Percentiles rank a stretch among this genome's conserved stretches.
phyloP scores from a whole-genome alignment of 345 rosid genomes.

The Eutrema heterophyllum region DNA sequence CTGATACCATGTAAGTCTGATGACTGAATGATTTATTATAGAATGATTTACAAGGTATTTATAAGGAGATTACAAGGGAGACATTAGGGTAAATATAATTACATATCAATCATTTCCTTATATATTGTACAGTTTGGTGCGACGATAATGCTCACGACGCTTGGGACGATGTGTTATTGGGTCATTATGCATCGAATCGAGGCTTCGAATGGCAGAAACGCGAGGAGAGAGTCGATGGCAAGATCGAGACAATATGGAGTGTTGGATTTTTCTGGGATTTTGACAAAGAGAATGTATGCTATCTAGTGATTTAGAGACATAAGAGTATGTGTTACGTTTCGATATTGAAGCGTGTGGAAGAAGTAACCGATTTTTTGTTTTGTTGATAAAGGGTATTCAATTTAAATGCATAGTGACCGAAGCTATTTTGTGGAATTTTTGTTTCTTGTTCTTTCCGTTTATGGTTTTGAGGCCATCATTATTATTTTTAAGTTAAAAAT shows the following conservation, averaged over 20 bases:
- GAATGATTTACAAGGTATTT: too few species aligned
- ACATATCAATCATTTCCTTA: too few species aligned
- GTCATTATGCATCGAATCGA: slow-evolving; percentile 78
- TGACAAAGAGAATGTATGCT: slow-evolving; percentile 79
- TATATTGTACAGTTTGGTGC: slow-evolving; percentile 64
- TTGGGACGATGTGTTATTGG: slow-evolving; percentile 92
- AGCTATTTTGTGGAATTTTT: not conserved
- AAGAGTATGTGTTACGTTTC: too few species aligned
- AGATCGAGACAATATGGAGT: slow-evolving; percentile 41
- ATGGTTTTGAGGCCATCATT: not conserved
- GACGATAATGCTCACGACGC: slow-evolving; percentile 69
- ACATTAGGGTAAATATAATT: too few species aligned
- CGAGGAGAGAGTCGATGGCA: slow-evolving; percentile 51
- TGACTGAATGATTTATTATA: not conserved
- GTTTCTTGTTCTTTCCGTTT: not conserved
- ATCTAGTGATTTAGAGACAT: slow-evolving; percentile 33
- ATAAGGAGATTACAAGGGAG: too few species aligned
- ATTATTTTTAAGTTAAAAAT: not conserved
- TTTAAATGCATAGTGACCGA: too few species aligned
- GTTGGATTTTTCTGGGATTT: slow-evolving; percentile 45
- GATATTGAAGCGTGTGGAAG: slow-evolving; percentile 2
- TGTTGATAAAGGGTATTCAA: too few species aligned
- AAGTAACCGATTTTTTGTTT: slow-evolving; percentile 11
- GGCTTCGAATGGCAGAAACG: slow-evolving; percentile 59
- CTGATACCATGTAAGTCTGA: too few species aligned